These are phyloP conservation scores for Xylaria sp. DNA, from an alignment of 2,329 filamentous ascomycete species.

Conservation along the genomic window DNA sequence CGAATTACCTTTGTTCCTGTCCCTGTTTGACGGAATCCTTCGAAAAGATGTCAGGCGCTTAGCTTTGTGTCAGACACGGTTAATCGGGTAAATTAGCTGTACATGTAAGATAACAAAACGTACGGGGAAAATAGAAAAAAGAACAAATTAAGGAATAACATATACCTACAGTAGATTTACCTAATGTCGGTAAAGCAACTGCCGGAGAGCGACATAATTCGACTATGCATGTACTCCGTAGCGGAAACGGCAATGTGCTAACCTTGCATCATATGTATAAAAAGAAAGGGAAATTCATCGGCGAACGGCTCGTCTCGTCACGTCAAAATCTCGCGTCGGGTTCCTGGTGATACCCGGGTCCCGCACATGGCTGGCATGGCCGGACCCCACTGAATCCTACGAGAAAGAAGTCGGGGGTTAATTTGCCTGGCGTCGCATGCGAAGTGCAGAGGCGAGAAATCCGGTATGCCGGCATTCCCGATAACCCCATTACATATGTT, in stretches of 20 bases:
- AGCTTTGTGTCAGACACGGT: constrained; percentile 4
- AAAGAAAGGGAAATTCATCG: neutral
- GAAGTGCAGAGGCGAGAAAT: constrained; percentile 1
- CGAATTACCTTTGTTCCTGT: neutral
- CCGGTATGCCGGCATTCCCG: constrained; percentile 27
- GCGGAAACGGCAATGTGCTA: neutral
- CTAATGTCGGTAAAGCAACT: neutral
- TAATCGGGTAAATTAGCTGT: constrained; percentile 16
- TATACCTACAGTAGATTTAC: neutral
- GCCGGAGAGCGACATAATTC: neutral
- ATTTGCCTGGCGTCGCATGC: constrained; percentile 9
- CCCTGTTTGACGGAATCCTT: constrained; percentile 23
- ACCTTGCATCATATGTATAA: neutral
- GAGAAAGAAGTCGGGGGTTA: neutral
- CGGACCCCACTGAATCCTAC: neutral
- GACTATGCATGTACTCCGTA: neutral
- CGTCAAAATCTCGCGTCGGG: constrained; percentile 2
- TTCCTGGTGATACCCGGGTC: neutral
- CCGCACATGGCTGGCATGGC: neutral
- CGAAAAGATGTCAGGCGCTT: constrained; percentile 1
- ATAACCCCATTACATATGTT: neutral
- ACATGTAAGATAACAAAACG: neutral
- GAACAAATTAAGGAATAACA: neutral
- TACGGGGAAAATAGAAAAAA: no score
- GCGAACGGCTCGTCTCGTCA: constrained; percentile 2